Conservation (phyloP, 257 asterid species). For the Paraleonurus japonicus region DNA sequence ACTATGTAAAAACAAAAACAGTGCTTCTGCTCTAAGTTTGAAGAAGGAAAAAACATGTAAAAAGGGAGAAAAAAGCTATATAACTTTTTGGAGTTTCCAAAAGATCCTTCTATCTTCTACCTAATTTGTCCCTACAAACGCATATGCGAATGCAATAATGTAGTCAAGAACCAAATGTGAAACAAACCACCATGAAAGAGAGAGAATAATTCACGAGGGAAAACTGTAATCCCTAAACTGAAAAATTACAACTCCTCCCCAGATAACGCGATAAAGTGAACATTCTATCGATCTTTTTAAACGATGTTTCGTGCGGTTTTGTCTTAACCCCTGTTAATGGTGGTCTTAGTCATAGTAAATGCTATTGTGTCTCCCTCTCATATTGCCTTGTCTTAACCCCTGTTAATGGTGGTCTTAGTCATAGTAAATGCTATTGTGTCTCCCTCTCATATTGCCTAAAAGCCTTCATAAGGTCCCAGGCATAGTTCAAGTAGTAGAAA, state of each 20-base stretch:
- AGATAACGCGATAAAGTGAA: neutral
- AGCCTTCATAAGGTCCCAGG: neutral
- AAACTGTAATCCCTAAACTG: neutral
- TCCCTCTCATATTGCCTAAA: conserved; percentile 4
- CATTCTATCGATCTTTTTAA: neutral
- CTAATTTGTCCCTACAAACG: conserved; percentile 32
- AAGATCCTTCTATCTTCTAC: conserved; percentile 26
- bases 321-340: conserved; percentile 12
- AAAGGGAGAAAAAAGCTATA: conserved; percentile 13
- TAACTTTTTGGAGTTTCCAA: conserved; percentile 29
- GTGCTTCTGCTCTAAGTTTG: conserved; percentile 7
- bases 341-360: conserved; percentile 15
- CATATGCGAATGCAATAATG: neutral
- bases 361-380: neutral
- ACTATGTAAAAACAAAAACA: conserved; percentile 22
- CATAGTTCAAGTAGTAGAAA: neutral
- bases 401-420: conserved; percentile 22
- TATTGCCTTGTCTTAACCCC: neutral
- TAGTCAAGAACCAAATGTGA: neutral
- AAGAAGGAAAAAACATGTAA: neutral
- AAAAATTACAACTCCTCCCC: neutral
- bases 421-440: neutral
- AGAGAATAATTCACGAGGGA: neutral
- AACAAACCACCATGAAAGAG: neutral
- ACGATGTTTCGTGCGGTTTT: conserved; percentile 14